Evolutionary conservation across 106 monocot genomes (phyloP), one percentile per base, ranked within the genome.

Genomic region (Cymbidium sinense): DNA sequence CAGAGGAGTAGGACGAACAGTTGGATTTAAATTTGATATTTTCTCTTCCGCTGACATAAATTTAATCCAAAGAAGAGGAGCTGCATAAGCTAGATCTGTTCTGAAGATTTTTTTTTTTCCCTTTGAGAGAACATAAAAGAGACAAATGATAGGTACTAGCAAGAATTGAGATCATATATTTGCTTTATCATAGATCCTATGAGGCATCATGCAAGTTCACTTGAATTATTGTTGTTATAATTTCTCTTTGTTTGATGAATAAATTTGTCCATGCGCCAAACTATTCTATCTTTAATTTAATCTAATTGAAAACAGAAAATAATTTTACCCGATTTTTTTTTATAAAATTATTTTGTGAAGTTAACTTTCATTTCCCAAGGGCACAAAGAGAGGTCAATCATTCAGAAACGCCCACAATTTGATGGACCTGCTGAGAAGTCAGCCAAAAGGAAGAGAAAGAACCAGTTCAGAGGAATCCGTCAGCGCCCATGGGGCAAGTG

Each of bases 401-500:
- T 15, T 77, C 25, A 31, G 58, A 80, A 77, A 20, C 62, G 72
- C 30, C 67, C 51, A 13, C 80, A 78, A 50, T 75, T 50, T 25
- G 78, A 52, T 64, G 83, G 67, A 70, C 47, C 44, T 50, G 52
- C 75, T 18, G 75, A 75, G 3, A 79, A 79, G 29, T 76, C 70
- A 36, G 77, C 79, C 28, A 83, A 80, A 69, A 77, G 80, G 41
- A 88, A 88, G 83, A 83, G 88, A 55, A 88, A 88, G 78, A 88
- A 81, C 77, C 83, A 80, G 27, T 88, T 78, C 78, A 83, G 88
- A 30, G 88, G 88, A 23, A 88, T 88, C 64, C 85, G 88, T 54
- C 88, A 81, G 64, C 85, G 86, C 23, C 88, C 88, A 27, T 88
- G 88, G 88, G 88, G 88, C 12, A 88, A 88, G 73, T 88, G 88